These are phyloP conservation scores for Thalia dealbata DNA, from an alignment of 176 grass and related monocot species.

Conservation along the genomic window DNA sequence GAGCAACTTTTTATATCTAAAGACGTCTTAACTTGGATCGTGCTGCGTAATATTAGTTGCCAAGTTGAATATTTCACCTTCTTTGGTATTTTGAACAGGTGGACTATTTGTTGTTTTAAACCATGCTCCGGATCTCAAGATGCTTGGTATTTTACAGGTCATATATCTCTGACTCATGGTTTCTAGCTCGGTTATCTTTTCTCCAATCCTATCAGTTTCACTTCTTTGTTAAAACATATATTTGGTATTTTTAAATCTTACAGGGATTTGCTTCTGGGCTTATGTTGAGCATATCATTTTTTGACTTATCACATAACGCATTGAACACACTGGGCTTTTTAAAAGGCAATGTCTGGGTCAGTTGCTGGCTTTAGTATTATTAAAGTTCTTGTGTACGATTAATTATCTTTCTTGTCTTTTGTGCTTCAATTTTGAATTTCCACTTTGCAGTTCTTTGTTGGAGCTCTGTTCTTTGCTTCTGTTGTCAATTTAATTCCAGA, in stretches of 20 bases:
- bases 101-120: constrained; percentile 77
- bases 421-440: not conserved
- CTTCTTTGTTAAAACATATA: not conserved
- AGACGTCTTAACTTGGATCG: not conserved
- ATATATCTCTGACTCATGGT: not conserved
- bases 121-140: constrained; percentile 62
- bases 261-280: constrained; percentile 98
- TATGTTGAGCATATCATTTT: constrained; percentile 97
- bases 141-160: constrained; percentile 96
- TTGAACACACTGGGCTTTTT: constrained; percentile 91
- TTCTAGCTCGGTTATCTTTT: constrained; percentile 8
- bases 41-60: not conserved
- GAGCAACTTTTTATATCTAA: not conserved
- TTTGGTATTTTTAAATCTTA: not conserved
- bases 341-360: constrained; percentile 93
- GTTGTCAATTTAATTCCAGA: constrained; percentile 90
- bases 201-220: not conserved
- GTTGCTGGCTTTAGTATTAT: not conserved
- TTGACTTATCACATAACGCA: constrained; percentile 93
- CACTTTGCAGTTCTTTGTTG: constrained; percentile 62
- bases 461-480: constrained; percentile 82
- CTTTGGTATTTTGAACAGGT: constrained; percentile 36
- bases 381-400: not conserved
- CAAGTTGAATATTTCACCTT: not conserved
- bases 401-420: not conserved